Conservation (phyloP, 306 rosid species). For the Neltuma alba region DNA sequence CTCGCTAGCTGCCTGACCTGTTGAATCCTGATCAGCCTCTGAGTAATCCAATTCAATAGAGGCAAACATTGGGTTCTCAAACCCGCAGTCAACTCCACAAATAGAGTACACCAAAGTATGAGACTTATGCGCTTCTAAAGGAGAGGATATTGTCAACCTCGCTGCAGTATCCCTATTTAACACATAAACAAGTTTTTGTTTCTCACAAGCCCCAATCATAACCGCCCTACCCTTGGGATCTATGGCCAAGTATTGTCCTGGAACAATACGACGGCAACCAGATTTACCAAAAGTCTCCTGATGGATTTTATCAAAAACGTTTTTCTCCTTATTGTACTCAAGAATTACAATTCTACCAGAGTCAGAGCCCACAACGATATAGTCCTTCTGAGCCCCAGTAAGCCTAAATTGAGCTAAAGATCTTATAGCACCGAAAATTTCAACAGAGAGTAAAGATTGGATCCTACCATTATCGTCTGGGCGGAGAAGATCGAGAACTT, state of each 20-base stretch:
- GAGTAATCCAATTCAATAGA: slow-evolving; percentile 93
- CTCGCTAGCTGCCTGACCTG: slow-evolving; percentile 80
- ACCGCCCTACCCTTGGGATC: slow-evolving; percentile 98
- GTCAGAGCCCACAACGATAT: slow-evolving; percentile 87
- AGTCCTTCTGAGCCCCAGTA: slow-evolving; percentile 87
- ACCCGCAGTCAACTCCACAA: slow-evolving; percentile 95
- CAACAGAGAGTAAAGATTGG: slow-evolving; percentile 95
- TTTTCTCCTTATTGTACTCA: slow-evolving; percentile 82
- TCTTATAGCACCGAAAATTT: slow-evolving; percentile 82
- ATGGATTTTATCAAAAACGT: slow-evolving; percentile 85
- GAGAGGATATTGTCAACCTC: slow-evolving; percentile 91
- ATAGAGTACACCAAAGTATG: slow-evolving; percentile 89
- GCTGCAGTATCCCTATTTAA: slow-evolving; percentile 92
- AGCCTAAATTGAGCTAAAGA: slow-evolving; percentile 88
- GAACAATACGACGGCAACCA: slow-evolving; percentile 88
- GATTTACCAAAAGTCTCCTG: slow-evolving; percentile 97
- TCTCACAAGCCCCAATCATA: slow-evolving; percentile 95
- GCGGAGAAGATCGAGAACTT: slow-evolving; percentile 92
- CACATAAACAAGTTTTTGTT: slow-evolving; percentile 92
- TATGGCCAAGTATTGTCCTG: slow-evolving; percentile 86
- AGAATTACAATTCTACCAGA: slow-evolving; percentile 94
- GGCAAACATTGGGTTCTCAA: slow-evolving; percentile 94
- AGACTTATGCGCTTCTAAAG: slow-evolving; percentile 89
- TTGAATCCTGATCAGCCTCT: slow-evolving; percentile 83
- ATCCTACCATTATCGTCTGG: slow-evolving; percentile 92